Evolutionary conservation across 2,329 filamentous ascomycete genomes (phyloP), one percentile per base, ranked within the genome.

Genomic region (Dactylellina parvicollis): DNA sequence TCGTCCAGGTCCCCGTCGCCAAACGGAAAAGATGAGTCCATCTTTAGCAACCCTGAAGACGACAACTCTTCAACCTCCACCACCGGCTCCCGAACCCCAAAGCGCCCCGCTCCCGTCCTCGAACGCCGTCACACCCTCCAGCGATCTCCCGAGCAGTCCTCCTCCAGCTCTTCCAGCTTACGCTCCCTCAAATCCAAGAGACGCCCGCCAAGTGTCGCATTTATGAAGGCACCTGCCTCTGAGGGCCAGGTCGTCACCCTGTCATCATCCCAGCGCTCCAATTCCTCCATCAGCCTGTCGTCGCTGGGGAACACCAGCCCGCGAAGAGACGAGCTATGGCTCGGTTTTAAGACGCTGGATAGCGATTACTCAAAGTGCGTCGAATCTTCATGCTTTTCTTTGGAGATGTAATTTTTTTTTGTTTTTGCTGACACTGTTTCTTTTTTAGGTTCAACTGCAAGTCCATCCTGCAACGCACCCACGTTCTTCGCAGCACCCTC

Each of bases 401-500:
- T 28, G 14, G 18, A 16, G 14, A 7, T 47, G 22, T 14, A 34
- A 18, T 40, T 10, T 36, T 38, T 55, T 75, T 60, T 24, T 56
- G 14, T 64, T 67, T 75, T 42, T 38, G 44, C 56, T 71, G 34
- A 65, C 42, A 42, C 22, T 22, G 8, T 57, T 55, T 20, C 34
- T 52, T 20, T 32, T 64, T 32, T 75, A 86, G 85, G 75, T 96
- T 96, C 77, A 86, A 89, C 75, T 84, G 87, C 67, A 96, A 92
- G 80, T 87, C 89, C 32, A 90, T 85, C 77, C 83, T 89, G 0
- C 83, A 92, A 76, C 92, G 92, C 79, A 90, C 92, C 75, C 89
- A 88, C 75, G 86, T 93, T 47, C 86, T 96, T 65, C 88, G 92
- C 34, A 85, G 85, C 5, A 84, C 86, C 0, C 84, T 96, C 2